A percentile compares a stretch with the other conserved stretches of the same genome.
Conservation (phyloP, 1,284 basidiomycete species). For the Schizopora paradoxa region DNA sequence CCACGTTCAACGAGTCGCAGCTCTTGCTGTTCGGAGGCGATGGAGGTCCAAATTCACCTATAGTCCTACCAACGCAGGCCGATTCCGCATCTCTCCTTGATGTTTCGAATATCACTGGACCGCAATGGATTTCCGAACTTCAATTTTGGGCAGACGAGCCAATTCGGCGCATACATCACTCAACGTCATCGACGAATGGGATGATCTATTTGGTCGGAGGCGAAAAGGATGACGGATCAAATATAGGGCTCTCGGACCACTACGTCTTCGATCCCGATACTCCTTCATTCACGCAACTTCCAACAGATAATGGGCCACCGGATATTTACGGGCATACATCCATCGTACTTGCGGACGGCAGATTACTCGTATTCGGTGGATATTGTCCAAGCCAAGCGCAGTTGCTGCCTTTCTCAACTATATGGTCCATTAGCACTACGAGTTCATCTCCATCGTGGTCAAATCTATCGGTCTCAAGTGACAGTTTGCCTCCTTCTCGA, state of each 20-base stretch:
- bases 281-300: conserved; percentile 50
- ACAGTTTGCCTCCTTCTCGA: conserved; percentile 51
- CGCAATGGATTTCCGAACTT: conserved; percentile 44
- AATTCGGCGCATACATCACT: conserved; percentile 67
- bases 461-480: conserved; percentile 33
- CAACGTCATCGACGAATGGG: conserved; percentile 44
- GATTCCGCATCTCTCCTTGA: conserved; percentile 64
- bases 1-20: conserved; percentile 49
- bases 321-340: conserved; percentile 69
- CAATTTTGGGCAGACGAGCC: conserved; percentile 63
- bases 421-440: conserved; percentile 65
- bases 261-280: conserved; percentile 55
- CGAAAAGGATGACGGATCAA: conserved; percentile 71
- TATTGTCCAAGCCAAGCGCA: conserved; percentile 44
- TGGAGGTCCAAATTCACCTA: conserved; percentile 52
- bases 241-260: conserved; percentile 52
- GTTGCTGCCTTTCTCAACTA: conserved; percentile 50
- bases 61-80: conserved; percentile 43
- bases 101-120: conserved; percentile 32
- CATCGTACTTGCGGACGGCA: conserved; percentile 59
- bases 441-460: conserved; percentile 47
- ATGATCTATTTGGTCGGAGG: conserved; percentile 70
- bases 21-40: conserved; percentile 73
- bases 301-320: conserved; percentile 52
- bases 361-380: conserved; percentile 74